Conservation (phyloP, 164 flowering plant genomes). For the Vitis cinerea region DNA sequence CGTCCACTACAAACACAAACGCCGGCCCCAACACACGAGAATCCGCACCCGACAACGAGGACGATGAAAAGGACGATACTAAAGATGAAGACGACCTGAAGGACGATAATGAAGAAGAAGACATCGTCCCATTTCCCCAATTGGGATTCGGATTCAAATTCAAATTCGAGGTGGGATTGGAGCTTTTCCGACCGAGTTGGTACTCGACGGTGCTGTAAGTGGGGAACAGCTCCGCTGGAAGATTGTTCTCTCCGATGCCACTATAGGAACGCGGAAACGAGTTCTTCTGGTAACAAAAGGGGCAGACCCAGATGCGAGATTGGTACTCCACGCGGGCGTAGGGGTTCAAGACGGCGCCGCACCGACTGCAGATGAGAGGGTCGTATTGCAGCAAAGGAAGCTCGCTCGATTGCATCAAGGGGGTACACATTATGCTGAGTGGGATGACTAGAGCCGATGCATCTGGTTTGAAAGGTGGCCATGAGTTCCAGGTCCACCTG, state of each 20-base stretch:
- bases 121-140: conserved; percentile 16
- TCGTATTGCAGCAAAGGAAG: conserved; percentile 80
- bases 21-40: conserved; percentile 47
- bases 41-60: conserved; percentile 26
- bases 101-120: conserved; percentile 18
- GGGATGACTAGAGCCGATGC: conserved; percentile 62
- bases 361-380: conserved; percentile 58
- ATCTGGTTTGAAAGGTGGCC: conserved; percentile 73
- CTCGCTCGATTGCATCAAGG: conserved; percentile 62
- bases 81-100: conserved; percentile 31
- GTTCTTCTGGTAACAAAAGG: conserved; percentile 67
- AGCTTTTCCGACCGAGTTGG: conserved; percentile 22
- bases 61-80: conserved; percentile 25
- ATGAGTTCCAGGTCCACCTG: conserved; percentile 95
- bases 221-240: conserved; percentile 95
- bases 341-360: conserved; percentile 77
- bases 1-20: conserved; percentile 87
- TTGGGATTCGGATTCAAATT: conserved; percentile 15
- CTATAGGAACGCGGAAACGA: conserved; percentile 64
- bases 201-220: conserved; percentile 87
- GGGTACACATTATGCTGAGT: conserved; percentile 75
- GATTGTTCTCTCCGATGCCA: conserved; percentile 67
- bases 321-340: conserved; percentile 87
- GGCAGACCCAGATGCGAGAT: conserved; percentile 77
- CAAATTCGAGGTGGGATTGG: conserved; percentile 6